Conservation (phyloP, 2,329 filamentous ascomycete species). For the Monosporascus ibericus region DNA sequence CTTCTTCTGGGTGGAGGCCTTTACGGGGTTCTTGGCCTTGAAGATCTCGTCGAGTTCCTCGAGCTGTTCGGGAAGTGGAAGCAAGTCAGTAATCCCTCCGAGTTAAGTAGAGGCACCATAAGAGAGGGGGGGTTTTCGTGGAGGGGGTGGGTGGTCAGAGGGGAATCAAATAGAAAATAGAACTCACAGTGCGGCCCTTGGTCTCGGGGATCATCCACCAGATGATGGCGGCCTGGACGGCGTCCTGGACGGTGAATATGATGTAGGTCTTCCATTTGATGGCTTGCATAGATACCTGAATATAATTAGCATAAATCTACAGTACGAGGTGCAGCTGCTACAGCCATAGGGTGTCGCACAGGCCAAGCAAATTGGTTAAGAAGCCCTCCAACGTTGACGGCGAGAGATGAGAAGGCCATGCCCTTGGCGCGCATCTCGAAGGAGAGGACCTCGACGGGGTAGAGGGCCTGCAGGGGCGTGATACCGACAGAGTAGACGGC, state of each 20-base stretch:
- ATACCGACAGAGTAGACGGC: conserved; percentile 41
- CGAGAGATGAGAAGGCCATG: conserved; percentile 38
- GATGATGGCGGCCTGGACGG: conserved; percentile 32
- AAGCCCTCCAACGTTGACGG: conserved; percentile 36
- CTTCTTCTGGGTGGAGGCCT: conserved; percentile 32
- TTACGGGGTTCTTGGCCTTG: conserved; percentile 30
- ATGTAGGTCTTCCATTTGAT: conserved; percentile 48
- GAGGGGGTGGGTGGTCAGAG: too few species aligned
- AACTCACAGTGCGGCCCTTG: conserved; percentile 32
- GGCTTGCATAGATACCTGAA: conserved; percentile 27
- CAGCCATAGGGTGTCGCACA: conserved; percentile 14
- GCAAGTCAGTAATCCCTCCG: too few species aligned
- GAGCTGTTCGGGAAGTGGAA: conserved; percentile 17
- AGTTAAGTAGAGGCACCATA: too few species aligned
- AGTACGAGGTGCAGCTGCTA: too few species aligned
- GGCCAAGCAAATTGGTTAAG: conserved; percentile 39
- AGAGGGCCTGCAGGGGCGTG: conserved; percentile 31
- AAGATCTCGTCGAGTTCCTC: conserved; percentile 45
- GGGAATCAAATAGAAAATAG: too few species aligned
- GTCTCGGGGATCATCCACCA: conserved; percentile 45
- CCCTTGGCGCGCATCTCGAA: conserved; percentile 44
- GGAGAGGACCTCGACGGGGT: conserved; percentile 39
- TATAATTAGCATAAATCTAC: too few species aligned
- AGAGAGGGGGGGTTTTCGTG: too few species aligned
- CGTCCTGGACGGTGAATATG: conserved; percentile 37